Percentiles rank a stretch among this genome's conserved stretches.
Evolutionary conservation across 2,329 filamentous ascomycete genomes (phyloP).

Genomic region (Microsporum audouinii): DNA sequence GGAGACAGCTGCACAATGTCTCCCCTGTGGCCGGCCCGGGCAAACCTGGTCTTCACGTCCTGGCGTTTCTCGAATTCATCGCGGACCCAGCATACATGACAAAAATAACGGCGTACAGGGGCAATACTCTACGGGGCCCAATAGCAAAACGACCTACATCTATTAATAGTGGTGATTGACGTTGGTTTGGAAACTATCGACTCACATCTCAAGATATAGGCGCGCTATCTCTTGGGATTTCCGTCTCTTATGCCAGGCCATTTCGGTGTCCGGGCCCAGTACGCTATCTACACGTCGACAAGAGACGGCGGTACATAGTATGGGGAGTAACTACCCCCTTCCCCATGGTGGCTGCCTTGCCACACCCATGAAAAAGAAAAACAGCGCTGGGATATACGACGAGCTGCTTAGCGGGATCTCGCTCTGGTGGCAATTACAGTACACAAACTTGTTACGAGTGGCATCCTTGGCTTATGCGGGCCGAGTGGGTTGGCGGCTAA

Average conservation of each 20-base stretch:
- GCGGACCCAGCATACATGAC: not conserved
- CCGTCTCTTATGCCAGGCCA: not conserved
- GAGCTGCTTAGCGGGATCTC: not conserved
- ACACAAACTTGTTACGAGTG: not conserved
- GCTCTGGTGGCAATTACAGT: not conserved
- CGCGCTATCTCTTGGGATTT: not conserved
- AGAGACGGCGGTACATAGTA: not conserved
- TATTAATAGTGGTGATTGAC: not conserved
- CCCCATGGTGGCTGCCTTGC: not conserved
- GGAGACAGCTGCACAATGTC: not conserved
- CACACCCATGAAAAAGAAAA: conserved; percentile 3
- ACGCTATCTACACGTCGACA: not conserved
- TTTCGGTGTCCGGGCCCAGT: not conserved
- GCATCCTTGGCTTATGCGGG: not conserved
- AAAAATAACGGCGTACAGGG: not conserved
- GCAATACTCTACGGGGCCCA: not conserved
- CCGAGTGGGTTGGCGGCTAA: conserved; percentile 3
- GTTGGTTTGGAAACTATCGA: not conserved
- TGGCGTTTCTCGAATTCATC: not conserved
- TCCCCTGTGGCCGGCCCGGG: not conserved
- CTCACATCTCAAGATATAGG: not conserved
- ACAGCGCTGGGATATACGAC: not conserved
- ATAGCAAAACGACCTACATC: not conserved
- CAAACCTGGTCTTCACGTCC: not conserved
- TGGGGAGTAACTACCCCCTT: not conserved